Base-by-base conservation (phyloP, 257 asterid genomes). In the Linaria vulgaris region DNA sequence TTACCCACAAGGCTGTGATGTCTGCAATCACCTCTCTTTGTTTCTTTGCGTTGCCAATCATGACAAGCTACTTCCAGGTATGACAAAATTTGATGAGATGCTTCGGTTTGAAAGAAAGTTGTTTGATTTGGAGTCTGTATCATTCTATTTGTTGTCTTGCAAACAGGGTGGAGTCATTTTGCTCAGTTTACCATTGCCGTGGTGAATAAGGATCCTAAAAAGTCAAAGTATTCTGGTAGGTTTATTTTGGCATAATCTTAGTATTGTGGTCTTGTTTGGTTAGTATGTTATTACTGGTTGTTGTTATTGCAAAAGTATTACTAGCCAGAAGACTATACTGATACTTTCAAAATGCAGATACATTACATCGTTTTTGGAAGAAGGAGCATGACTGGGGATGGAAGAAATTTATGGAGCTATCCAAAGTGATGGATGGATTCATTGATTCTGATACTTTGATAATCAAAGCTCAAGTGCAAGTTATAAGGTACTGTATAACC, bases 351-450 rank as follows among this genome's bases (percentile, higher is more conserved):
- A 68, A 63, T 72, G 61, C 72, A 91, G 98, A 91, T 81, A 88
- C 98, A 13, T 78, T 91, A 71, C 98, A 91, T 60, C 92, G 96
- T 2, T 91, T 91, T 76, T 85, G 90, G 87, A 91, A 86, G 74
- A 91, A 88, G 80, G 98, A 91, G 76, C 98, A 91, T 74, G 98
- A 91, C 78, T 91, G 96, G 98, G 98, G 98, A 44, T 91, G 98
- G 98, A 91, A 91, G 82, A 91, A 91, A 82, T 91, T 91, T 81
- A 91, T 91, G 95, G 98, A 91, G 88, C 88, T 86, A 22, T 82
- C 96, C 21, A 91, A 91, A 74, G 87, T 88, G 72, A 48, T 71
- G 50, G 98, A 88, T 57, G 98, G 95, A 9, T 91, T 91, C 78
- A 73, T 91, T 66, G 98, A 91, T 48, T 80, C 88, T 63, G 98